A percentile compares a stretch with the other conserved stretches of the same genome.
phyloP scores from a whole-genome alignment of 75 land plant species.

The Sequoia sempervirens region DNA sequence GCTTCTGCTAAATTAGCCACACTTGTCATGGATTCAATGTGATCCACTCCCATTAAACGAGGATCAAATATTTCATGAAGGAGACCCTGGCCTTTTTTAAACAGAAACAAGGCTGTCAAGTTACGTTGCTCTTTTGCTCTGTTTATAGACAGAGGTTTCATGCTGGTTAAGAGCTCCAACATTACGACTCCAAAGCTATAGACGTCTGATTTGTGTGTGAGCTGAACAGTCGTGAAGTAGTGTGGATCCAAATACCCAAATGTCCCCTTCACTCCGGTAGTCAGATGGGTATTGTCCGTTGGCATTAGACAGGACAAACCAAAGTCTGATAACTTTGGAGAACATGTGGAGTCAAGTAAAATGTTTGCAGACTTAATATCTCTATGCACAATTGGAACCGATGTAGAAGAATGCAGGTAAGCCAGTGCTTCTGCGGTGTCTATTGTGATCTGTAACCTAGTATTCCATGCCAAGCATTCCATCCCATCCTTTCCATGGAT shows the following conservation, averaged over 20 bases:
- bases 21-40: background rate
- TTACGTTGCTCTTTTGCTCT: background rate
- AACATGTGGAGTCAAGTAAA: conserved; percentile 9
- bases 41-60: background rate
- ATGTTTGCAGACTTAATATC: conserved; percentile 24
- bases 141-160: background rate
- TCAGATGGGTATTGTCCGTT: conserved; percentile 15
- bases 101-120: background rate
- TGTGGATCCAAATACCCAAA: conserved; percentile 46
- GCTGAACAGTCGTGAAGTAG: conserved; percentile 25
- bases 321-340: background rate
- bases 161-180: conserved; percentile 23
- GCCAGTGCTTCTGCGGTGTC: conserved; percentile 37
- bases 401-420: conserved; percentile 22
- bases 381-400: conserved; percentile 18
- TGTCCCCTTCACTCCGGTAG: conserved; percentile 36
- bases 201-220: conserved; percentile 40
- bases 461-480: conserved; percentile 16
- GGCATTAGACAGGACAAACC: conserved; percentile 2
- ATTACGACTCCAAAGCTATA: conserved; percentile 43
- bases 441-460: conserved; percentile 20
- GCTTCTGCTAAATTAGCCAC: background rate
- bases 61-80: background rate
- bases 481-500: conserved; percentile 9
- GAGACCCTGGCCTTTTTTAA: background rate